phyloP scores from a whole-genome alignment of 495 filamentous ascomycete species.

The Aspergillus nanangensis region DNA sequence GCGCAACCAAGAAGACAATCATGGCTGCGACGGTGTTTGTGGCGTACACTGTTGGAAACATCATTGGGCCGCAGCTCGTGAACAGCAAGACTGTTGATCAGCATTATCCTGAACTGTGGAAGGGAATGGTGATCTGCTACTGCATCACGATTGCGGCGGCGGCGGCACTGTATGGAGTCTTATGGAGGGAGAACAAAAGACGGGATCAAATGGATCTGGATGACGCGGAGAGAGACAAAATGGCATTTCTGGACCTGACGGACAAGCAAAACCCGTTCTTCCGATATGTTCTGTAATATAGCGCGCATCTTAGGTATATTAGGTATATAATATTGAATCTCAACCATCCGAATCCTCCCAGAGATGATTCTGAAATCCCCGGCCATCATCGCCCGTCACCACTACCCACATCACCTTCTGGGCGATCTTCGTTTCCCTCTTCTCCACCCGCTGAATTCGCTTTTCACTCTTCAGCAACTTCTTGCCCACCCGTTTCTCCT shows the following conservation, averaged over 20 bases:
- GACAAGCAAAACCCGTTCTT: conserved; percentile 75
- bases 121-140: conserved; percentile 68
- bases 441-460: conserved; percentile 3
- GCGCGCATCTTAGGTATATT: background rate
- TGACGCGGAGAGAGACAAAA: conserved; percentile 56
- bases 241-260: conserved; percentile 70
- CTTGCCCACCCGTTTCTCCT: conserved; percentile 4
- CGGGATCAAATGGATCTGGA: conserved; percentile 44
- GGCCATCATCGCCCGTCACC: conserved; percentile 9
- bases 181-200: conserved; percentile 53
- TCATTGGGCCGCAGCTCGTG: conserved; percentile 68
- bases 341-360: conserved; percentile 6
- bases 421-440: conserved; percentile 13
- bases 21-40: conserved; percentile 71
- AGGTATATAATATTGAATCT: background rate
- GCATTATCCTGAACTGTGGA: conserved; percentile 70
- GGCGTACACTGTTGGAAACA: conserved; percentile 69
- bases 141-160: conserved; percentile 60
- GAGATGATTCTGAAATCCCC: conserved; percentile 9
- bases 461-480: conserved; percentile 2
- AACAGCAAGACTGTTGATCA: conserved; percentile 52
- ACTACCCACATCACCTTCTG: conserved; percentile 14
- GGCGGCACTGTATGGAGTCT: conserved; percentile 49
- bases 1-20: conserved; percentile 72
- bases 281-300: conserved; percentile 57